Evolutionary conservation across 2,329 filamentous ascomycete species (phyloP), one percentile per base, ranked within the genome.

Genomic region (Sclerotinia subarctica): DNA sequence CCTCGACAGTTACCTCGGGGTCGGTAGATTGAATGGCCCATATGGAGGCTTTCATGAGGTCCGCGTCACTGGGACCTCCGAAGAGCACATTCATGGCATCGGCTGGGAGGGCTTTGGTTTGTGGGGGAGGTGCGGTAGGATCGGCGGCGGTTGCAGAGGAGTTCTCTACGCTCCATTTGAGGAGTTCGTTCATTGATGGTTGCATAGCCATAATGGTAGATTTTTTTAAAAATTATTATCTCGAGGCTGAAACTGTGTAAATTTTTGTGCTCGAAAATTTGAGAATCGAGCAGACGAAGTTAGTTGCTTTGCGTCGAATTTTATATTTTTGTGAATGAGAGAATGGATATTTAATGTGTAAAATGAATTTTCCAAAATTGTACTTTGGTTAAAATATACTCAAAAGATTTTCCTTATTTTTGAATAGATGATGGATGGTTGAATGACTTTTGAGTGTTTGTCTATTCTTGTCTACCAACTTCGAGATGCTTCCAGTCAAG

Each of bases 11-110:
- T 67, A 90, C 82, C 68, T 90, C 84, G 11, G 87, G 81, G 74
- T 86, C 83, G 1, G 81, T 72, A 24, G 88, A 87, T 13, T 83
- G 85, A 76, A 97, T 90, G 68, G 91, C 87, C 38, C 85, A 84
- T 88, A 99, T 96, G 71, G 91, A 85, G 64, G 90, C 87, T 75
- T 87, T 88, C 95, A 99, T 98, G 65, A 96, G 86, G 70, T 98
- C 93, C 29, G 95, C 93, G 71, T 99, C 94, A 2, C 90, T 93
- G 53, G 92, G 92, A 0, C 91, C 93, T 79, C 93, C 93, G 76
- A 96, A 85, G 67, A 97, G 84, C 19, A 90, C 84, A 54, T 86
- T 86, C 69, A 97, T 84, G 68, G 90, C 84, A 68, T 93, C 88
- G 21, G 90, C 84, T 75, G 88, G 88, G 72, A 95, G 83, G 29